phyloP scores from a whole-genome alignment of 345 rosid genomes.

The Eucalyptus cloeziana region DNA sequence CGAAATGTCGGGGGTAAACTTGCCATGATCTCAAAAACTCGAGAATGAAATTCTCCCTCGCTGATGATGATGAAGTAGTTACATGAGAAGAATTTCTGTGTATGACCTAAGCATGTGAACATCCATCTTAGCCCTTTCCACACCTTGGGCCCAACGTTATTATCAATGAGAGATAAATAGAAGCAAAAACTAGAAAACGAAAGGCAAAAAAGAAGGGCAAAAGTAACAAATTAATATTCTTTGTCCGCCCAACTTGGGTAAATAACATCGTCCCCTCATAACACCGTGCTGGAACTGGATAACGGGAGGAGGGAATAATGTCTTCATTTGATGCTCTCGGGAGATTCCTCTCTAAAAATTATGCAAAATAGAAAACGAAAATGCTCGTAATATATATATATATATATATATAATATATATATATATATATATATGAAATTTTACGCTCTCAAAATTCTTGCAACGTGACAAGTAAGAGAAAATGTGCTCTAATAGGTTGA shows the following conservation, averaged over 20 bases:
- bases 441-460: neutral
- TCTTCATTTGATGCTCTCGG: slow-evolving; percentile 8
- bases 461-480: neutral
- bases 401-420: too few relatives aligned
- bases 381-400: neutral
- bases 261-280: slow-evolving; percentile 24
- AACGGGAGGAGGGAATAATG: slow-evolving; percentile 22
- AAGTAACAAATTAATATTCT: neutral
- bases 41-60: neutral
- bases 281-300: slow-evolving; percentile 1
- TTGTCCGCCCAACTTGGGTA: neutral
- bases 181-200: neutral
- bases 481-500: neutral
- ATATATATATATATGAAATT: neutral
- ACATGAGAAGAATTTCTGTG: neutral
- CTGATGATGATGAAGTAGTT: neutral
- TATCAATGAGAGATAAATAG: neutral
- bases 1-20: neutral
- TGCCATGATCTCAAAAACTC: neutral
- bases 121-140: neutral
- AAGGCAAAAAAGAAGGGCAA: neutral
- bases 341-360: neutral
- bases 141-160: slow-evolving; percentile 1
- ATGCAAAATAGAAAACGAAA: neutral
- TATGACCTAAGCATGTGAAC: neutral